Base-by-base conservation (phyloP, 192 early-diverging fungal species). In the Coemansia sp. region DNA sequence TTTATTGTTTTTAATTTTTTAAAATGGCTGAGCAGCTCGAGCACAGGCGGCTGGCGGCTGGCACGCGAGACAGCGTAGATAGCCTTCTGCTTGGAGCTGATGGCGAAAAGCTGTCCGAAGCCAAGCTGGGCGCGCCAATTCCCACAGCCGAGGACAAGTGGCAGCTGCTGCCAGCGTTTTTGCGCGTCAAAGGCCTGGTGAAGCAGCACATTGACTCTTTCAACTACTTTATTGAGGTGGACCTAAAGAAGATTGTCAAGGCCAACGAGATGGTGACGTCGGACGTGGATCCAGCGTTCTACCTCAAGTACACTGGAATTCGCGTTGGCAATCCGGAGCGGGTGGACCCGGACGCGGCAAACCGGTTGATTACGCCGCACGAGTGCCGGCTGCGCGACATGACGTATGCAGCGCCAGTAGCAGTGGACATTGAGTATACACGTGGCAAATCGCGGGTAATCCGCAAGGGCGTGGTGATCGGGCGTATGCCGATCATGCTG, bases 171-270 rank as follows among this genome's bases (percentile, higher is more conserved):
- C 97, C 97, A 4, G 95, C 97, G 0, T 99, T 97, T 72, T 77
- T 99, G 32, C 93, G 94, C 69, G 91, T 95, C 27, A 96, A 96
- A 63, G 97, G 97, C 58, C 85, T 99, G 18, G 90, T 99, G 53
- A 98, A 98, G 76, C 97, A 99, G 73, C 97, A 99, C 72, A 87
- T 98, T 60, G 97, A 99, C 75, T 99, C 97, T 8, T 99, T 96
- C 81, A 95, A 99, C 82, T 97, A 96, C 72, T 99, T 98, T 83
- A 84, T 99, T 58, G 88, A 98, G 62, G 90, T 90, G 5, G 97
- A 95, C 53, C 76, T 99, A 56, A 88, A 94, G 72, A 90, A 95
- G 65, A 99, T 99, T 58, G 85, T 99, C 58, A 80, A 87, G 67
- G 92, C 95, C 8, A 99, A 95, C 76, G 86, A 88, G 64, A 86